Evolutionary conservation across 1,139 yeast species (phyloP).

Genomic region (Suhomyces panamericanus): DNA sequence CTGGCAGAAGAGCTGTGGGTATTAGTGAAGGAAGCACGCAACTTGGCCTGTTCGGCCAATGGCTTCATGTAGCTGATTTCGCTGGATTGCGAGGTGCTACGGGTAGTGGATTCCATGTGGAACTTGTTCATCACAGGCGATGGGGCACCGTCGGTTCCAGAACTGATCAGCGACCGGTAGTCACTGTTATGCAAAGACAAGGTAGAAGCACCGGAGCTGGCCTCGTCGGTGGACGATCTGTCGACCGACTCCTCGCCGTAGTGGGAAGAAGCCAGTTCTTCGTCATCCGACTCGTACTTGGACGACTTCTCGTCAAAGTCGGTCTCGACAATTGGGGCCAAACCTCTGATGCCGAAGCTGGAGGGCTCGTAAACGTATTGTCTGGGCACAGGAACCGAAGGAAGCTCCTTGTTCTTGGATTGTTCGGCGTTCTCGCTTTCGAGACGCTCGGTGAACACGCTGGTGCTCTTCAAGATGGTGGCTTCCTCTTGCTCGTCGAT

Average conservation of each 20-base stretch:
- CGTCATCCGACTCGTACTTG: constrained; percentile 36
- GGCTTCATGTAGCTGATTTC: constrained; percentile 17
- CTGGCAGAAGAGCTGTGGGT: constrained; percentile 11
- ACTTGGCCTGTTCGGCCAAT: constrained; percentile 9
- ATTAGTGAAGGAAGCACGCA: constrained; percentile 7
- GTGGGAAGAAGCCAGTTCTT: constrained; percentile 22
- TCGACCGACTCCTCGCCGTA: constrained; percentile 21
- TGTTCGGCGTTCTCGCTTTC: not conserved
- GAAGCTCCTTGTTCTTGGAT: constrained; percentile 6
- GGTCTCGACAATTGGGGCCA: constrained; percentile 43
- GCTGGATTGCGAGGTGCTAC: constrained; percentile 16
- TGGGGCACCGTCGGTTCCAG: constrained; percentile 16
- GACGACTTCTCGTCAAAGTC: constrained; percentile 36
- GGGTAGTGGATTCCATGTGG: constrained; percentile 12
- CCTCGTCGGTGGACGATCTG: constrained; percentile 20
- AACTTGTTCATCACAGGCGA: constrained; percentile 19
- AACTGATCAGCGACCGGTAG: constrained; percentile 28
- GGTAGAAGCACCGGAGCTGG: constrained; percentile 38
- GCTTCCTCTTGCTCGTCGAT: constrained; percentile 17
- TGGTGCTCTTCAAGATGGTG: constrained; percentile 5
- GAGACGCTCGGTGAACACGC: constrained; percentile 9
- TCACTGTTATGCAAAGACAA: constrained; percentile 46
- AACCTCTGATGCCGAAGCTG: constrained; percentile 38
- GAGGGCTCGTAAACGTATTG: constrained; percentile 24
- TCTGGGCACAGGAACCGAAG: constrained; percentile 12